Evolutionary conservation across 2,329 filamentous ascomycete genomes (phyloP).

Genomic region (Microsporum ferrugineum): DNA sequence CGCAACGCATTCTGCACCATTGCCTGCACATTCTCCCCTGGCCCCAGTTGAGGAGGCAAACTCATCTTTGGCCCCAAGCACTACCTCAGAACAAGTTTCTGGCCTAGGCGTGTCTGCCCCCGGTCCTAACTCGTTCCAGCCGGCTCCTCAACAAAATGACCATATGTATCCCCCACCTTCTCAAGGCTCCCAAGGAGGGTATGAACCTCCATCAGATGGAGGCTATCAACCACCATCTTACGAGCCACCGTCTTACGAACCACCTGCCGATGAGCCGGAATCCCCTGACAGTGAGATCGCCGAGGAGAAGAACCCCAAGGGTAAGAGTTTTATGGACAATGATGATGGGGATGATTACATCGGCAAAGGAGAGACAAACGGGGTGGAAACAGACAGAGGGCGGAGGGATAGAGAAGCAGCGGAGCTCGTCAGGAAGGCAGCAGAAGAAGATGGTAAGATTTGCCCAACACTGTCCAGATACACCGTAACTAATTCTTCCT

Average conservation of each 20-base stretch:
- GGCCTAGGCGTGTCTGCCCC: constrained; percentile 6
- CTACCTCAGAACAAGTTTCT: constrained; percentile 3
- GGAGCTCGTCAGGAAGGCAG: constrained; percentile 74
- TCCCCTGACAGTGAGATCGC: constrained; percentile 43
- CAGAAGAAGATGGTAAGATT: constrained; percentile 52
- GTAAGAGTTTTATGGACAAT: constrained; percentile 65
- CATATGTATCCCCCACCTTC: neutral
- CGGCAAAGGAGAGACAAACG: constrained; percentile 40
- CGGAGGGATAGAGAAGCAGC: constrained; percentile 69
- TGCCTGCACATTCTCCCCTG: constrained; percentile 29
- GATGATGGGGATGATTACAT: constrained; percentile 64
- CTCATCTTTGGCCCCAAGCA: constrained; percentile 17
- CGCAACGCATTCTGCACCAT: constrained; percentile 24
- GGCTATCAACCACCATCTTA: constrained; percentile 27
- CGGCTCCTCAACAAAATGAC: neutral
- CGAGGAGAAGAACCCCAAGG: constrained; percentile 51
- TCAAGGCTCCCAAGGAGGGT: constrained; percentile 9
- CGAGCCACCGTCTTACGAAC: constrained; percentile 16
- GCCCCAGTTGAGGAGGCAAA: constrained; percentile 31
- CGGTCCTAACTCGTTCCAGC: neutral
- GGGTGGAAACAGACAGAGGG: constrained; percentile 47
- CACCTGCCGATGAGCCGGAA: constrained; percentile 20
- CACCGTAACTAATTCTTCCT: constrained; percentile 12
- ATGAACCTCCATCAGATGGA: constrained; percentile 23
- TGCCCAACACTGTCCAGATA: constrained; percentile 1